phyloP scores from a whole-genome alignment of 352 stramenopile genomes.

The Pythium grandisporangium region DNA sequence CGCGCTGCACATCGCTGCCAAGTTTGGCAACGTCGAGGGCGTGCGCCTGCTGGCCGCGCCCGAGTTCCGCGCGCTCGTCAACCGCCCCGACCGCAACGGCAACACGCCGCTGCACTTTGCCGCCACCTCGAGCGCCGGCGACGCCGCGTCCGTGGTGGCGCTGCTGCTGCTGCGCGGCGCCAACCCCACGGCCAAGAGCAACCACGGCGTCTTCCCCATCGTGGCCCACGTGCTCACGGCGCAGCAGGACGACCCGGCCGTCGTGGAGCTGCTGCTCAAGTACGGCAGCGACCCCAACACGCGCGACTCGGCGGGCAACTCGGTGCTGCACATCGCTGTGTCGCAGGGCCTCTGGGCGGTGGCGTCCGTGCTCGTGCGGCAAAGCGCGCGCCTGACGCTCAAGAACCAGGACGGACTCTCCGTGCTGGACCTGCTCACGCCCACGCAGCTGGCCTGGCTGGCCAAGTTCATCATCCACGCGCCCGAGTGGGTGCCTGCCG shows the following conservation, averaged over 20 bases:
- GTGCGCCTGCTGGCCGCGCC: slow-evolving; percentile 35
- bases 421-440: slow-evolving; percentile 66
- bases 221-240: slow-evolving; percentile 66
- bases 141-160: slow-evolving; percentile 42
- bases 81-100: slow-evolving; percentile 58
- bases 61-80: slow-evolving; percentile 52
- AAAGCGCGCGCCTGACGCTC: slow-evolving; percentile 62
- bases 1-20: slow-evolving; percentile 73
- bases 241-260: slow-evolving; percentile 56
- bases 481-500: slow-evolving; percentile 64
- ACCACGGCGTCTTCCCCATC: slow-evolving; percentile 66
- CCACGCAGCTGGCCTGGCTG: slow-evolving; percentile 60
- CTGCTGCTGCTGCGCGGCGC: slow-evolving; percentile 44
- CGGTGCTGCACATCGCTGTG: slow-evolving; percentile 70
- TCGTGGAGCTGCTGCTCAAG: slow-evolving; percentile 66
- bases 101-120: slow-evolving; percentile 82
- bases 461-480: slow-evolving; percentile 66
- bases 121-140: slow-evolving; percentile 38
- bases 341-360: slow-evolving; percentile 72
- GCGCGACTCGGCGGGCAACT: slow-evolving; percentile 57
- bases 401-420: slow-evolving; percentile 65
- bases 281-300: slow-evolving; percentile 73
- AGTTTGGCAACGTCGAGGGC: slow-evolving; percentile 63
- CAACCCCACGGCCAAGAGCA: slow-evolving; percentile 62
- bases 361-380: slow-evolving; percentile 46